phyloP scores from a whole-genome alignment of 2,329 filamentous ascomycete genomes.

The Aspergillus intermedius region DNA sequence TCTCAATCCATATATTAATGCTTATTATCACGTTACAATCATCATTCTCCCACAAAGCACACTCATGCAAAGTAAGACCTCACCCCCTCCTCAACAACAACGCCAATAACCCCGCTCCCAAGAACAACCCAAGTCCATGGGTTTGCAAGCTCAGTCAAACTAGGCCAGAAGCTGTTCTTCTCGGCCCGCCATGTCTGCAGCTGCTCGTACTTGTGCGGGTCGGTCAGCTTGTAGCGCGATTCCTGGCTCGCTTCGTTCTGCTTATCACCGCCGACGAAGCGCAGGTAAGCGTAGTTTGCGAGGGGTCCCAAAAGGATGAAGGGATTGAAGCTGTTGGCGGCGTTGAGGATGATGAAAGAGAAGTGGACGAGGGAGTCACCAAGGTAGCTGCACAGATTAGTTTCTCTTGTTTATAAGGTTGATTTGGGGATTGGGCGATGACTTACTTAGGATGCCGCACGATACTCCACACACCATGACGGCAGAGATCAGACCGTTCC shows the following conservation, averaged over 20 bases:
- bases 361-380: constrained; percentile 54
- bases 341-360: constrained; percentile 54
- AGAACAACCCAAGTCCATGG: constrained; percentile 52
- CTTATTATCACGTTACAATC: too few relatives aligned
- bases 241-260: constrained; percentile 49
- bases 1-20: too few relatives aligned
- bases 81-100: constrained; percentile 39
- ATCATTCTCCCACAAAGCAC: not conserved
- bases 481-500: constrained; percentile 39
- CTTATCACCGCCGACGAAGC: constrained; percentile 51
- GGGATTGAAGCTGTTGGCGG: constrained; percentile 50
- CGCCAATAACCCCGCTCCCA: constrained; percentile 45
- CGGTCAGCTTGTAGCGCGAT: constrained; percentile 46
- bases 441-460: constrained; percentile 57
- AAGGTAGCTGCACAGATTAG: constrained; percentile 45
- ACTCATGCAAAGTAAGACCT: constrained; percentile 4
- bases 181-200: constrained; percentile 47
- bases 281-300: constrained; percentile 54
- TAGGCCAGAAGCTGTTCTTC: constrained; percentile 58
- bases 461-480: constrained; percentile 56
- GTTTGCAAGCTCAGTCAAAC: constrained; percentile 44
- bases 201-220: constrained; percentile 48
- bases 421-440: not conserved
- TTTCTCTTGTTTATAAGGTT: not conserved
- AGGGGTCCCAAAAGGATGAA: constrained; percentile 50